Evolutionary conservation across 1,284 basidiomycete genomes (phyloP), one percentile per base, ranked within the genome.

Genomic region (Phaffia rhodozyma): DNA sequence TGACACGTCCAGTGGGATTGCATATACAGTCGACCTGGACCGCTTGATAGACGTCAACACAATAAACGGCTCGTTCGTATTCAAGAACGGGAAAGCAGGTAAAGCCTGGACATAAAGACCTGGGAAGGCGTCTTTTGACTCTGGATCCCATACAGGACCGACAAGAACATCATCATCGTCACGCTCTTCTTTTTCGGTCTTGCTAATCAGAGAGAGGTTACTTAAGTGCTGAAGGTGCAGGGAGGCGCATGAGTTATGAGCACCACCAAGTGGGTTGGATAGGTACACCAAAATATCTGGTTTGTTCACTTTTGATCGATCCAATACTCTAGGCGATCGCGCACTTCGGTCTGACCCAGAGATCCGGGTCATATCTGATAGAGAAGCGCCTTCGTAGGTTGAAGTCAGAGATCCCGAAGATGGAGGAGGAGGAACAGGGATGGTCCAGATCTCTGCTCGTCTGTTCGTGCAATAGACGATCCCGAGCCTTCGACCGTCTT

Each of bases 391-490:
- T 68, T 58, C 25, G 61, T 38, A 58, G 61, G 38, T 2, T 11
- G 38, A 11, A 43, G 38, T 16, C 7, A 43, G 5, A 5, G 32
- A 34, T 11, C 13, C 13, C 7, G 38, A 11, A 16, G 38, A 16
- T 2, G 38, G 13, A 43, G 38, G 38, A 43, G 38, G 13, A 43
- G 38, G 38, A 43, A 43, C 13, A 43, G 38, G 13, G 13, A 43
- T 43, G 38, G 30, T 75, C 81, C 82, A 86, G 30, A 88, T 80
- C 0, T 78, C 77, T 1, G 79, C 73, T 0, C 82, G 81, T 1
- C 85, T 78, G 69, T 87, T 88, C 67, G 77, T 79, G 72, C 86
- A 88, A 23, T 76, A 78, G 62, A 80, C 81, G 63, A 84, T 71
- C 0, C 86, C 86, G 7, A 87, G 75, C 29, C 82, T 69, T 58